Evolutionary conservation across 371 early-diverging fungal genomes (phyloP), one percentile per base, ranked within the genome.

Genomic region (Circinella minor): DNA sequence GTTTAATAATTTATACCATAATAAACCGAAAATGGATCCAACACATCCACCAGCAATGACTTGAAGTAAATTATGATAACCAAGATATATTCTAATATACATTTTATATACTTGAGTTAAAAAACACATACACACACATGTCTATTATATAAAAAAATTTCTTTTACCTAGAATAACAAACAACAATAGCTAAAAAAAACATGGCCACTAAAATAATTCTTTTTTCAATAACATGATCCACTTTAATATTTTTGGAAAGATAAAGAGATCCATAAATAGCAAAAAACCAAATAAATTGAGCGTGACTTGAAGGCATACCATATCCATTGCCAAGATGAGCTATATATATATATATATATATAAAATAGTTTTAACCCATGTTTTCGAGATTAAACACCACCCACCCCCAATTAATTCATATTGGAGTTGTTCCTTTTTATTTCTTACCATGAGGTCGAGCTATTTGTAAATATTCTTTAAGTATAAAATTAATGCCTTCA

Each of bases 271-370:
- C 71, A 71, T 88, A 95, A 0, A 84, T 76, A 10, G 91, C 87
- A 81, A 94, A 96, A 77, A 85, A 97, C 55, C 91, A 90, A 81
- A 96, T 93, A 79, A 96, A 98, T 74, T 96, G 96, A 3, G 97
- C 80, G 73, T 98, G 98, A 62, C 93, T 92, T 3, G 94, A 94
- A 1, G 98, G 98, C 97, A 97, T 96, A 17, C 97, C 98, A 77
- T 96, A 96, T 0, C 96, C 97, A 48, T 86, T 86, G 4, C 96
- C 95, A 13, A 95, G 81, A 67, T 90, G 90, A 59, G 76, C 91
- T 91, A 74, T 65, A 49, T 36, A n/a, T n/a, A n/a, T n/a, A n/a
- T n/a, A n/a, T n/a, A n/a, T n/a, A n/a, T n/a, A n/a, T n/a, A n/a
- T n/a, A n/a, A n/a, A n/a, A n/a, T n/a, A n/a, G n/a, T n/a, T n/a